Percentiles rank a stretch among this genome's conserved stretches.
These are phyloP conservation scores for Phytophthora kernoviae DNA, from an alignment of 352 stramenopile genomes.

Conservation along the genomic window DNA sequence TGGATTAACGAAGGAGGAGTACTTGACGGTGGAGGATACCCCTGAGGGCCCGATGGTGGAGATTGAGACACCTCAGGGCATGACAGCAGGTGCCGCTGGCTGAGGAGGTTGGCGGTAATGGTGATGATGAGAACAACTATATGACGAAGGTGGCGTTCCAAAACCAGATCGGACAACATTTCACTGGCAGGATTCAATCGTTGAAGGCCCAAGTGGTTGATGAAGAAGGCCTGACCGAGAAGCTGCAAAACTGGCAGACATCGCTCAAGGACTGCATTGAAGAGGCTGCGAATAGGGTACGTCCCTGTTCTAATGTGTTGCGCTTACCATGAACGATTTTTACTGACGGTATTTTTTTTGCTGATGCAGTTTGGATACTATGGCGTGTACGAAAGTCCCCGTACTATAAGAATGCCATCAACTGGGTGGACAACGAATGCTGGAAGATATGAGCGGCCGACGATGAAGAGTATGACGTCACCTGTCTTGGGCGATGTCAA, in stretches of 20 bases:
- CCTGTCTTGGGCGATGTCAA: conserved; percentile 7
- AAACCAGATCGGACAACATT: conserved; percentile 37
- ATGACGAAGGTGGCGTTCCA: conserved; percentile 59
- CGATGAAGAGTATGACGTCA: not conserved
- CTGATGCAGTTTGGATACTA: conserved; percentile 50
- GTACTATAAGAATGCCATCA: conserved; percentile 39
- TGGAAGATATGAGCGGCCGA: conserved; percentile 17
- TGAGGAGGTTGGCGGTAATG: not conserved
- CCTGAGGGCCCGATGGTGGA: no score
- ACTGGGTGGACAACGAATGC: conserved; percentile 43
- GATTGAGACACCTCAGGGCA: no score
- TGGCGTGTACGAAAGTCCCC: conserved; percentile 43
- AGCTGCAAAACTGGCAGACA: conserved; percentile 25
- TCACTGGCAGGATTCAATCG: conserved; percentile 27
- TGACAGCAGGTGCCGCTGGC: no score
- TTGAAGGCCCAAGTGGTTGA: conserved; percentile 23
- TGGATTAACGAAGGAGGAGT: no score
- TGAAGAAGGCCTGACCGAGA: conserved; percentile 28
- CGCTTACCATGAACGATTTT: not conserved
- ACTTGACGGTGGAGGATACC: no score
- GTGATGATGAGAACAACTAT: conserved; percentile 24
- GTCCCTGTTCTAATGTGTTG: not conserved
- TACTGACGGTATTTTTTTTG: conserved; percentile 6
- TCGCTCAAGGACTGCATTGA: conserved; percentile 50
- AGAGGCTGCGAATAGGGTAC: conserved; percentile 53